A percentile compares a stretch with the other conserved stretches of the same genome.
Conservation (phyloP, 345 rosid genomes). For the Pistacia integerrima region DNA sequence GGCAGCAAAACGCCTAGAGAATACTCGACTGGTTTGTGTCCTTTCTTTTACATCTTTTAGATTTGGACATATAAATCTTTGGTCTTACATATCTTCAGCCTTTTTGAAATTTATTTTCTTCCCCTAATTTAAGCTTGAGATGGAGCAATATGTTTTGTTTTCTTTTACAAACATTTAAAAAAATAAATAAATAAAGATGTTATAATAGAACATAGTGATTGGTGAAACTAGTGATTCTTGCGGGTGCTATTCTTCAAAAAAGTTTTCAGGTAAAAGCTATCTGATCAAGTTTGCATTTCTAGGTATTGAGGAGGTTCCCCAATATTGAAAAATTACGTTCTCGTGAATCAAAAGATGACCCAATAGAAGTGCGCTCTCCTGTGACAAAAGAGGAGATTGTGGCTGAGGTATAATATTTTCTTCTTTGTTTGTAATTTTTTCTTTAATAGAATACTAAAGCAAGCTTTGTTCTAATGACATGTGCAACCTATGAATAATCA, state of each 20-base stretch:
- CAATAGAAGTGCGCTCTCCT: slow-evolving; percentile 63
- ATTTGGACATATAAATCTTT: neutral
- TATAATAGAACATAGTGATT: neutral
- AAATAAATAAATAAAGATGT: neutral
- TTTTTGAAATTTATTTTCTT: neutral
- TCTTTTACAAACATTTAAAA: neutral
- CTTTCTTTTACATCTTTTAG: slow-evolving; percentile 18
- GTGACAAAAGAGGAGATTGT: slow-evolving; percentile 75
- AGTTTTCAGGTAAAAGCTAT: slow-evolving; percentile 1
- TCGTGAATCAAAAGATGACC: slow-evolving; percentile 74
- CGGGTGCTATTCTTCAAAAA: neutral
- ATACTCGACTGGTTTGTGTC: slow-evolving; percentile 62
- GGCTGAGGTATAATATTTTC: slow-evolving; percentile 55
- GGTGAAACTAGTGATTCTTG: neutral
- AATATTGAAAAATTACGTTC: slow-evolving; percentile 61
- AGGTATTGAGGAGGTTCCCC: slow-evolving; percentile 65
- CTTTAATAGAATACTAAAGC: neutral
- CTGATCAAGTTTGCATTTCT: slow-evolving; percentile 16
- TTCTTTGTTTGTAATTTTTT: neutral
- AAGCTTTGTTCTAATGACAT: neutral
- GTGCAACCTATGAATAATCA: neutral
- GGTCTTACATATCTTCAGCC: neutral
- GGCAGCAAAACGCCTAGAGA: slow-evolving; percentile 76
- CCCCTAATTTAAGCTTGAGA: neutral
- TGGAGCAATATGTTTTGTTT: neutral